Percentiles rank a stretch among this genome's conserved stretches.
Conservation (phyloP, 2,329 filamentous ascomycete species). For the Cladophialophora immunda region DNA sequence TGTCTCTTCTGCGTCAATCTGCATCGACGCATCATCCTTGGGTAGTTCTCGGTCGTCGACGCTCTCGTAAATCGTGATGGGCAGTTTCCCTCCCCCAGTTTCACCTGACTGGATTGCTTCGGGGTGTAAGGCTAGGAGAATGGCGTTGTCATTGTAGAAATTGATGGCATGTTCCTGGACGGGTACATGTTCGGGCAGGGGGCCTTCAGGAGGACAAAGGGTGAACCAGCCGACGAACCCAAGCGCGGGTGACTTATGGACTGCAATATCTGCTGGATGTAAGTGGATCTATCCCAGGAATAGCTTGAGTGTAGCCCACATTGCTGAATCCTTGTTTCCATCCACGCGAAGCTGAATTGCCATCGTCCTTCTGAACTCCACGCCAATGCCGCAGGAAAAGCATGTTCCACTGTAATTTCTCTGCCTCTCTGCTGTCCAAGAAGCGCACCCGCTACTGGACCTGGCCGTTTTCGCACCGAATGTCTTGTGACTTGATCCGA, state of each 20-base stretch:
- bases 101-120: constrained; percentile 58
- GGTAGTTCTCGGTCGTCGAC: constrained; percentile 75
- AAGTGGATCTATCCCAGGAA: constrained; percentile 19
- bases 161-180: constrained; percentile 81
- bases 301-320: constrained; percentile 65
- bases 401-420: constrained; percentile 89
- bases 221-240: constrained; percentile 95
- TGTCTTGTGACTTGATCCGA: constrained; percentile 96
- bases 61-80: constrained; percentile 90
- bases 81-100: constrained; percentile 78
- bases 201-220: constrained; percentile 75
- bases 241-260: constrained; percentile 83
- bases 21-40: constrained; percentile 64
- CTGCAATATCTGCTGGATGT: constrained; percentile 74
- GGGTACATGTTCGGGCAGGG: constrained; percentile 70
- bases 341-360: constrained; percentile 74
- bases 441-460: constrained; percentile 85
- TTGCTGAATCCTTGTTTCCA: constrained; percentile 79
- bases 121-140: constrained; percentile 88
- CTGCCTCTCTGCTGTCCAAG: constrained; percentile 90
- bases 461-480: constrained; percentile 76
- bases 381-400: constrained; percentile 79
- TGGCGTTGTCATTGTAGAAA: constrained; percentile 76
- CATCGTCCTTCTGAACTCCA: constrained; percentile 63
- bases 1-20: constrained; percentile 72